A percentile compares a stretch with the other conserved stretches of the same genome.
phyloP scores from a whole-genome alignment of 73 alveolate species.

The Stentor roeselii region DNA sequence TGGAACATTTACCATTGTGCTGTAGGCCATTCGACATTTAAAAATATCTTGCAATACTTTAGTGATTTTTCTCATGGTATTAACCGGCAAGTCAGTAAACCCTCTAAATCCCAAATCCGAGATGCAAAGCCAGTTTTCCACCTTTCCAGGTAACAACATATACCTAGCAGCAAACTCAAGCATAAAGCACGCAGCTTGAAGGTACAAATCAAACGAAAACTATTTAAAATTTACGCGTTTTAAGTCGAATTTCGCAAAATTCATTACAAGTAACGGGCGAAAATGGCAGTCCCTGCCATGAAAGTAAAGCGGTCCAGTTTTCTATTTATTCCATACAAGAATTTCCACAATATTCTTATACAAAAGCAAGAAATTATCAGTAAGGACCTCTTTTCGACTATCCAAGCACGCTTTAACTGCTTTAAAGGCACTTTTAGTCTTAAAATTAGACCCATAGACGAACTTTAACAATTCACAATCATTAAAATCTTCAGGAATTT shows the following conservation, averaged over 20 bases:
- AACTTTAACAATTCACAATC: neutral
- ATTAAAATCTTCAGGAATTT: neutral
- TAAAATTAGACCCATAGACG: neutral
- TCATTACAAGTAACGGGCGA: conserved; percentile 6
- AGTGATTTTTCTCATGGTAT: neutral
- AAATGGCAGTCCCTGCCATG: conserved; percentile 11
- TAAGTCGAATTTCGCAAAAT: conserved; percentile 11
- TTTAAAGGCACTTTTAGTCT: neutral
- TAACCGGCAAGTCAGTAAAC: neutral
- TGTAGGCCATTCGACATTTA: conserved; percentile 3
- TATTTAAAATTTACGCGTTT: neutral
- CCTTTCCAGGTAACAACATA: conserved; percentile 28
- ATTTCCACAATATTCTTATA: neutral
- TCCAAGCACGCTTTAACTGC: neutral
- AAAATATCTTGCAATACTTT: conserved; percentile 3
- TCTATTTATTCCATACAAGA: neutral
- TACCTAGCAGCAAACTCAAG: conserved; percentile 8
- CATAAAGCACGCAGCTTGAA: neutral
- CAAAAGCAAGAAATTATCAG: neutral
- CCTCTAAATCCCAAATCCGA: conserved; percentile 10
- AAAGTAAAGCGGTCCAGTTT: neutral
- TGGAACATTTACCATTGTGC: conserved; percentile 19
- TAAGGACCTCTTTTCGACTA: neutral
- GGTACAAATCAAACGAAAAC: neutral
- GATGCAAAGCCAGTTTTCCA: conserved; percentile 28